Conservation (phyloP, 441 rosid genomes). For the Adansonia madagascariensis region DNA sequence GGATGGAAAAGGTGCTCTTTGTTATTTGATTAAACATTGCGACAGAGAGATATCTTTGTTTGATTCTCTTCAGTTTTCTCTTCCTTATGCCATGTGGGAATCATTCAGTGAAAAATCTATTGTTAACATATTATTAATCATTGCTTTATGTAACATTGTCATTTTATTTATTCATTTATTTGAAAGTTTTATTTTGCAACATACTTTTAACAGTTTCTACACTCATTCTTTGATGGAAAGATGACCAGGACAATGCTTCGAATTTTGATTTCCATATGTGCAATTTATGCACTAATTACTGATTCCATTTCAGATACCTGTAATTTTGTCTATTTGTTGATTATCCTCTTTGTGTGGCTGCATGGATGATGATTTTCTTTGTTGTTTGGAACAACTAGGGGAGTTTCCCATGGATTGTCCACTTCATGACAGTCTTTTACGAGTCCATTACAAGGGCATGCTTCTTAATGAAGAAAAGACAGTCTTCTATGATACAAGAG, state of each 20-base stretch:
- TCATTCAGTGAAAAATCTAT: conserved; percentile 2
- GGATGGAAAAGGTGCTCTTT: conserved; percentile 80
- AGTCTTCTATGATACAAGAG: conserved; percentile 77
- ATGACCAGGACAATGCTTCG: conserved; percentile 7
- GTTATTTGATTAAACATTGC: conserved; percentile 1
- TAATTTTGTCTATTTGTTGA: neutral
- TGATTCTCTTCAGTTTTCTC: neutral
- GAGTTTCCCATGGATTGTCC: conserved; percentile 99
- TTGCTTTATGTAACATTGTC: neutral
- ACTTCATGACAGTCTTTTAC: conserved; percentile 90
- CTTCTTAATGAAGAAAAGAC: conserved; percentile 80
- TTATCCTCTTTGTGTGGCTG: neutral
- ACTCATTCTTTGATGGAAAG: neutral
- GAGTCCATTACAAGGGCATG: conserved; percentile 85
- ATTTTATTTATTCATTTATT: neutral
- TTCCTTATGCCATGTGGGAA: conserved; percentile 7
- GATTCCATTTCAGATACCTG: conserved; percentile 8
- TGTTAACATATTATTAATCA: neutral
- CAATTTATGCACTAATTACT: neutral
- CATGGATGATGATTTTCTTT: conserved; percentile 24
- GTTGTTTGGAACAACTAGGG: conserved; percentile 43
- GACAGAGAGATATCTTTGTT: neutral
- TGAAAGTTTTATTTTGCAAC: conserved; percentile 17
- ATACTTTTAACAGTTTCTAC: neutral
- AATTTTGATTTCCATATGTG: neutral